Conservation (phyloP, 768 basidiomycete species). For the Hortiboletus campestris region DNA sequence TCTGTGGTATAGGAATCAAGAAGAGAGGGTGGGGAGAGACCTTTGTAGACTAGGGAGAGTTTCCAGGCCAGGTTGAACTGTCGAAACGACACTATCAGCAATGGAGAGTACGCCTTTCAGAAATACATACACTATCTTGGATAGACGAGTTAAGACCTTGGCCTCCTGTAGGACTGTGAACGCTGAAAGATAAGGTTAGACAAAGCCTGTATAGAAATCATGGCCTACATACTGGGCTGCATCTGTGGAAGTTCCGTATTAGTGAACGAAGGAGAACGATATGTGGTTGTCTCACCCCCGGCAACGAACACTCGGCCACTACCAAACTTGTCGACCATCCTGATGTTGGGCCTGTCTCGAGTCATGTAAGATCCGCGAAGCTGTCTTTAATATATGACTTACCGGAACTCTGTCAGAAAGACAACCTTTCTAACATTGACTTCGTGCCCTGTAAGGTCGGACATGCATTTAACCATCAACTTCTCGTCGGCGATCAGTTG, state of each 20-base stretch:
- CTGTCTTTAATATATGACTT: constrained; percentile 3
- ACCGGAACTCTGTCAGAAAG: constrained; percentile 30
- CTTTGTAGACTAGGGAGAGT: constrained; percentile 40
- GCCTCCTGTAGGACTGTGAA: constrained; percentile 24
- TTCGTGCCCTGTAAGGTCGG: constrained; percentile 28
- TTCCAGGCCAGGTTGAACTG: constrained; percentile 48
- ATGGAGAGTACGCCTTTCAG: background rate
- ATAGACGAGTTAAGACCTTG: constrained; percentile 39
- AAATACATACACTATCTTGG: constrained; percentile 37
- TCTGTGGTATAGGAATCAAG: constrained; percentile 44
- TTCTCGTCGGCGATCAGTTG: constrained; percentile 21
- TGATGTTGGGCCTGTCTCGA: constrained; percentile 42
- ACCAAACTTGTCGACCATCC: constrained; percentile 45
- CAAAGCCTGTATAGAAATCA: background rate
- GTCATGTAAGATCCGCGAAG: constrained; percentile 2
- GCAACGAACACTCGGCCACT: constrained; percentile 45
- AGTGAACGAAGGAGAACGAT: background rate
- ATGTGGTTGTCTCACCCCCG: constrained; percentile 35
- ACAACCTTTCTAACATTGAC: constrained; percentile 31
- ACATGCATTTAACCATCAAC: constrained; percentile 30
- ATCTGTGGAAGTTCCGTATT: constrained; percentile 32
- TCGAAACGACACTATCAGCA: background rate
- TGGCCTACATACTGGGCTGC: constrained; percentile 38
- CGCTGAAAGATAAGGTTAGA: constrained; percentile 7
- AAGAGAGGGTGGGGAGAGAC: constrained; percentile 33